A percentile compares a stretch with the other conserved stretches of the same genome.
Conservation (phyloP, 1,139 yeast species). For the Saccharomyces hybrid region DNA sequence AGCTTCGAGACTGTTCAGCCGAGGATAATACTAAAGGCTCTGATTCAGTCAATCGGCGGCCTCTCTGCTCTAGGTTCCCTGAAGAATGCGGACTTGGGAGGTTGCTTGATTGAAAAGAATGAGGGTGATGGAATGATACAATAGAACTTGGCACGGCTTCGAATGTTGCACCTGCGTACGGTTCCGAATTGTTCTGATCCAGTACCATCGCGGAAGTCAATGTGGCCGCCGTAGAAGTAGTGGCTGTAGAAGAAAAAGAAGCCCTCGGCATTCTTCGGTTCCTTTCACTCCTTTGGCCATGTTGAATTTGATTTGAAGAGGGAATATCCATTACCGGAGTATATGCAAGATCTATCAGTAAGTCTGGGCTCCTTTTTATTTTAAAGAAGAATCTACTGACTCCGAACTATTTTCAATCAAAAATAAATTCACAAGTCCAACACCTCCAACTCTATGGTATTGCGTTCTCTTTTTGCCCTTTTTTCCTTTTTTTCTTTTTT, state of each 20-base stretch:
- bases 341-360: neutral
- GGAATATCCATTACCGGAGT: neutral
- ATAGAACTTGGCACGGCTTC: constrained; percentile 87
- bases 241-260: constrained; percentile 28
- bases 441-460: neutral
- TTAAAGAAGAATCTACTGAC: neutral
- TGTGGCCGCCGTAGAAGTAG: constrained; percentile 28
- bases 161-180: constrained; percentile 84
- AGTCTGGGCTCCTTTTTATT: neutral
- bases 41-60: constrained; percentile 6
- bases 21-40: constrained; percentile 14
- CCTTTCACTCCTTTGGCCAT: neutral
- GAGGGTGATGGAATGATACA: constrained; percentile 72
- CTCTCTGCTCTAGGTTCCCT: neutral
- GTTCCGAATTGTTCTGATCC: constrained; percentile 44
- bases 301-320: neutral
- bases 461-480: neutral
- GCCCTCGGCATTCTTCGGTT: constrained; percentile 9
- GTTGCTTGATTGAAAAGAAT: constrained; percentile 30
- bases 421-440: neutral
- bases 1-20: constrained; percentile 17
- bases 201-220: constrained; percentile 23
- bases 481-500: neutral
- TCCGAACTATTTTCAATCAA: neutral
- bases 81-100: constrained; percentile 19